Evolutionary conservation across 2,329 filamentous ascomycete genomes (phyloP).

Genomic region (Cladosporium sp.): DNA sequence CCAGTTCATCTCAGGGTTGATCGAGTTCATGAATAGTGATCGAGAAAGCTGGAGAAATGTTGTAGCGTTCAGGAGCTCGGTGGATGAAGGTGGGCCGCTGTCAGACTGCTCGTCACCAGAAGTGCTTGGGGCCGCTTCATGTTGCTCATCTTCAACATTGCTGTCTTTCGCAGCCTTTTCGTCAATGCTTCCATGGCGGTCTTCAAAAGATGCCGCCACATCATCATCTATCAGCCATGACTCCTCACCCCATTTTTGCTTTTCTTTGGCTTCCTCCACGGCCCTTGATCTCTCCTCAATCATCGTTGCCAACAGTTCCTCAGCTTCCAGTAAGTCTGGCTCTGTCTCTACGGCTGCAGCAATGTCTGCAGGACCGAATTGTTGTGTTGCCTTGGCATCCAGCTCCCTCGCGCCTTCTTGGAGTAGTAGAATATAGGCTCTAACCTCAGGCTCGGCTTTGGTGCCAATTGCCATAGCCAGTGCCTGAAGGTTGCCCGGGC

Average conservation of each 20-base stretch:
- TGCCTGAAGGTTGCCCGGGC: constrained; percentile 60
- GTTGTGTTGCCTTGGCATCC: constrained; percentile 38
- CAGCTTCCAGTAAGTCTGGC: constrained; percentile 46
- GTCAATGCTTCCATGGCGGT: constrained; percentile 14
- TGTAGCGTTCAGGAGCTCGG: constrained; percentile 58
- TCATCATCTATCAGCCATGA: constrained; percentile 63
- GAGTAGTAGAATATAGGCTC: constrained; percentile 67
- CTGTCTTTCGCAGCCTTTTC: constrained; percentile 24
- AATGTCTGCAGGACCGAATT: constrained; percentile 56
- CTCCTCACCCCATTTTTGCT: constrained; percentile 57
- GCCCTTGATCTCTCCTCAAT: constrained; percentile 43
- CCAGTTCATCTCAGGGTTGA: constrained; percentile 66
- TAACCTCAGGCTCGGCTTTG: constrained; percentile 75
- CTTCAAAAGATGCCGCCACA: constrained; percentile 38
- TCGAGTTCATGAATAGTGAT: constrained; percentile 72
- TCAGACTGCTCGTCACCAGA: constrained; percentile 1
- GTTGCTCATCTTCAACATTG: not conserved
- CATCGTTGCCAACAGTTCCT: constrained; percentile 65
- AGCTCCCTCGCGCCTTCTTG: constrained; percentile 48
- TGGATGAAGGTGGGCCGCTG: constrained; percentile 37
- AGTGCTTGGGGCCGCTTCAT: not conserved
- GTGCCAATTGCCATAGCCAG: constrained; percentile 65
- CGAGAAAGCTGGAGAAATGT: constrained; percentile 66
- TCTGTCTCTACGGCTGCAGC: constrained; percentile 74
- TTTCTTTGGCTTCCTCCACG: not conserved